phyloP scores from a whole-genome alignment of 495 filamentous ascomycete genomes.

The Neurospora sp. region DNA sequence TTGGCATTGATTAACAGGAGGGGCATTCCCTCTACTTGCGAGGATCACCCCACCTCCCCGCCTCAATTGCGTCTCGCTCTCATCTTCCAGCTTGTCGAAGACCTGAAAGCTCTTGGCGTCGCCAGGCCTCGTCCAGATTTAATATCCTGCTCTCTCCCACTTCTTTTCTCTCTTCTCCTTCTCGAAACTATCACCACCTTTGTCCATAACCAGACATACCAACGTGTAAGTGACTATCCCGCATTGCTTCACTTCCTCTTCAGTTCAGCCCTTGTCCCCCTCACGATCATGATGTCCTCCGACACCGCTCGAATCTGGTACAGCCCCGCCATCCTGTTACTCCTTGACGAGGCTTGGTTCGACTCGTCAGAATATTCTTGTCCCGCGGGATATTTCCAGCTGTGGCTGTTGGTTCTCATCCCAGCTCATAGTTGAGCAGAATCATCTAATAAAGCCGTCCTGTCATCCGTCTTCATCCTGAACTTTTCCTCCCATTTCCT shows the following conservation, averaged over 20 bases:
- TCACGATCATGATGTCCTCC: not conserved
- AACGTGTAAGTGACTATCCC: not conserved
- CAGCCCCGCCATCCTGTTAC: not conserved
- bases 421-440: slow-evolving; percentile 16
- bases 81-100: slow-evolving; percentile 5
- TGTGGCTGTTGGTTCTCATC: not conserved
- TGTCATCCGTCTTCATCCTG: not conserved
- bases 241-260: not conserved
- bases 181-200: not conserved
- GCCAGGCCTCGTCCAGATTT: not conserved
- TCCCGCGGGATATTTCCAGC: slow-evolving; percentile 16
- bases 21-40: slow-evolving; percentile 7
- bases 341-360: not conserved
- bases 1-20: slow-evolving; percentile 14
- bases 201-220: slow-evolving; percentile 7
- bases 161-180: not conserved
- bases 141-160: not conserved
- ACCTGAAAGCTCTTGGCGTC: slow-evolving; percentile 14
- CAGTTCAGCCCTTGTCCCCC: not conserved
- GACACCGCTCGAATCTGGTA: not conserved
- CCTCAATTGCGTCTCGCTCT: slow-evolving; percentile 17
- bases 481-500: not conserved
- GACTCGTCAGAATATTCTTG: not conserved
- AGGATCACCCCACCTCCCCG: slow-evolving; percentile 25
- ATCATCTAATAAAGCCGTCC: slow-evolving; percentile 2